These are phyloP conservation scores for Umbelopsis isabellina DNA, from an alignment of 192 early-diverging fungal genomes.

Conservation along the genomic window DNA sequence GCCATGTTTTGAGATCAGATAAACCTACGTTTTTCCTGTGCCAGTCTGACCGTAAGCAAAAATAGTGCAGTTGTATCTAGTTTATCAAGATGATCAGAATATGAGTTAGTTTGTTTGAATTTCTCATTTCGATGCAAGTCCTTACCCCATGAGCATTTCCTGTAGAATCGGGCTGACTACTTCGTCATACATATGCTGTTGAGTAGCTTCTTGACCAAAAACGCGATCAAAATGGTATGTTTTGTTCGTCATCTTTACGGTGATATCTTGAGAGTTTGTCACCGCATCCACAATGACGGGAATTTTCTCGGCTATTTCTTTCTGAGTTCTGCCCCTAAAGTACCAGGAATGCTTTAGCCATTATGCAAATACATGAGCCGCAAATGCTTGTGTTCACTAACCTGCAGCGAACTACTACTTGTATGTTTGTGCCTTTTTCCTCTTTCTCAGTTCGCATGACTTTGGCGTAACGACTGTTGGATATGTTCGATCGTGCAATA, in stretches of 20 bases:
- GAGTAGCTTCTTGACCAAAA: conserved; percentile 75
- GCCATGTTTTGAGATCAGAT: background rate
- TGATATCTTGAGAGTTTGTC: conserved; percentile 62
- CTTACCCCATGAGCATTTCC: conserved; percentile 64
- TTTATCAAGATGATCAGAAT: background rate
- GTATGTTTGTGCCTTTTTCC: conserved; percentile 76
- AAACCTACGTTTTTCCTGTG: conserved; percentile 85
- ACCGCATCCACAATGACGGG: conserved; percentile 60
- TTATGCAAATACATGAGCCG: background rate
- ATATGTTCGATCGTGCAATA: background rate
- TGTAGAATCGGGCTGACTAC: conserved; percentile 81
- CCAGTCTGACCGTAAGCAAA: conserved; percentile 91
- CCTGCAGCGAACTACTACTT: conserved; percentile 81
- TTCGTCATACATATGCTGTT: conserved; percentile 80
- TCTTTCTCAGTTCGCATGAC: conserved; percentile 6
- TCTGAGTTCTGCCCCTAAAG: conserved; percentile 51
- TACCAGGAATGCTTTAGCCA: background rate
- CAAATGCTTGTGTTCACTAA: conserved; percentile 33
- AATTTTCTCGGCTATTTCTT: conserved; percentile 71
- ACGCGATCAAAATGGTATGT: conserved; percentile 91
- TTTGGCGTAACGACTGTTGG: background rate
- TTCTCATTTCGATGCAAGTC: background rate
- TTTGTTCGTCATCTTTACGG: conserved; percentile 58
- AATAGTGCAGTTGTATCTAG: conserved; percentile 79
- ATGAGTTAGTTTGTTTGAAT: background rate